Evolutionary conservation across 179 eudicot genomes (phyloP).

Genomic region (Silene coronaria): DNA sequence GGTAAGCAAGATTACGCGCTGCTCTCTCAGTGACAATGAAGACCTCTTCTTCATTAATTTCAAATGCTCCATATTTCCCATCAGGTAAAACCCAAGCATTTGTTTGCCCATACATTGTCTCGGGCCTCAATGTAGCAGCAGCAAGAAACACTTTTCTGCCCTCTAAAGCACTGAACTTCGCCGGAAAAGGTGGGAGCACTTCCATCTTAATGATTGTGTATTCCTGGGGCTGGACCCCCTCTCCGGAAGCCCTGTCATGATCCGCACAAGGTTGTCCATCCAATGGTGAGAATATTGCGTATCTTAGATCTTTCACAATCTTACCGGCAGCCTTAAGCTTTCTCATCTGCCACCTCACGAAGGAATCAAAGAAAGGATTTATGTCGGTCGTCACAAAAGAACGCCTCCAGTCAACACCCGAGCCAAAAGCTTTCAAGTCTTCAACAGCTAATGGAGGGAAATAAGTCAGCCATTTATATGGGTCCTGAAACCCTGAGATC

Average conservation of each 20-base stretch:
- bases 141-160: constrained; percentile 70
- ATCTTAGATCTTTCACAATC: constrained; percentile 75
- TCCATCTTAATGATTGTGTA: constrained; percentile 85
- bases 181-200: constrained; percentile 59
- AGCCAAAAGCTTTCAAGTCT: constrained; percentile 72
- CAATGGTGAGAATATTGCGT: constrained; percentile 64
- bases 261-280: constrained; percentile 97
- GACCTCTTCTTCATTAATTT: constrained; percentile 67
- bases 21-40: constrained; percentile 62
- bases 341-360: constrained; percentile 79
- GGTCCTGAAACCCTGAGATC: constrained; percentile 57
- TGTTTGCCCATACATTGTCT: constrained; percentile 91
- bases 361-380: constrained; percentile 72
- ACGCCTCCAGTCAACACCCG: constrained; percentile 84
- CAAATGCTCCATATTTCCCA: constrained; percentile 83
- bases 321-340: constrained; percentile 67
- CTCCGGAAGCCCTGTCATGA: constrained; percentile 92
- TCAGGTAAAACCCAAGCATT: constrained; percentile 93
- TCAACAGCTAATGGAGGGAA: constrained; percentile 73
- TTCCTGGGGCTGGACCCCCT: constrained; percentile 88
- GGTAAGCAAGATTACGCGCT: constrained; percentile 77
- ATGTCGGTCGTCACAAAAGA: constrained; percentile 74
- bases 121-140: constrained; percentile 88
- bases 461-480: constrained; percentile 58
- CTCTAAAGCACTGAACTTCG: constrained; percentile 48